Evolutionary conservation across 495 filamentous ascomycete genomes (phyloP).

Genomic region (Parathielavia appendiculata): DNA sequence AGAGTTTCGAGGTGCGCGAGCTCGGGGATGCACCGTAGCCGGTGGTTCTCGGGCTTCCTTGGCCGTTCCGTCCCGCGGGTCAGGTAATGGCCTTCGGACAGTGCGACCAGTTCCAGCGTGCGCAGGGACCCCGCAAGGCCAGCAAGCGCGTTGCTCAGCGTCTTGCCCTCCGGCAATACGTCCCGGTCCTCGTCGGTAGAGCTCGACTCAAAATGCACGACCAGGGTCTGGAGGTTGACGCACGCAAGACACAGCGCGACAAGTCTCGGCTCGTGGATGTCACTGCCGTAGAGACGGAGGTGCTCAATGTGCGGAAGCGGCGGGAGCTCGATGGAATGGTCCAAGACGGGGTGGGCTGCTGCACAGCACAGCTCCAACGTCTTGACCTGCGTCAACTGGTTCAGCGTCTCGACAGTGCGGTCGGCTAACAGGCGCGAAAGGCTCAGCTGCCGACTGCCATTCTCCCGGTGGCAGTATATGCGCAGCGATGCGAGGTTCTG

Average conservation of each 20-base stretch:
- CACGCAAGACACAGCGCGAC: conserved; percentile 29
- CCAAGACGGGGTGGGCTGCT: conserved; percentile 19
- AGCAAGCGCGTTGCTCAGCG: conserved; percentile 27
- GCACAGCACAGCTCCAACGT: conserved; percentile 34
- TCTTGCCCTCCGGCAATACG: conserved; percentile 29
- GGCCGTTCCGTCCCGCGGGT: conserved; percentile 32
- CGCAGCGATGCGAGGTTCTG: conserved; percentile 25
- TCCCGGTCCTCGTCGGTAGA: conserved; percentile 31
- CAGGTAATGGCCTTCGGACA: conserved; percentile 32
- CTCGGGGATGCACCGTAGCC: conserved; percentile 30
- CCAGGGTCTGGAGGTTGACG: conserved; percentile 27
- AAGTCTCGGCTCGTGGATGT: conserved; percentile 30
- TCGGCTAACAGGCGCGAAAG: conserved; percentile 29
- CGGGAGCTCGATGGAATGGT: conserved; percentile 17
- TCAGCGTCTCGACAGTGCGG: conserved; percentile 22
- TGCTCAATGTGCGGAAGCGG: conserved; percentile 30
- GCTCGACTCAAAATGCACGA: conserved; percentile 31
- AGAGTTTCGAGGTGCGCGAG: conserved; percentile 25
- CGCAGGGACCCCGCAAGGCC: conserved; percentile 22
- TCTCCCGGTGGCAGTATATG: conserved; percentile 34
- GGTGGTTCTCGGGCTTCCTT: conserved; percentile 34
- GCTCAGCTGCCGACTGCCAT: conserved; percentile 21
- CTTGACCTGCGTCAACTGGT: conserved; percentile 22
- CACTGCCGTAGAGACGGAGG: conserved; percentile 32
- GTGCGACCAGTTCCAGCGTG: conserved; percentile 28